A percentile compares a stretch with the other conserved stretches of the same genome.
phyloP scores from a whole-genome alignment of 805 yeast species.

The Candida saitoana region DNA sequence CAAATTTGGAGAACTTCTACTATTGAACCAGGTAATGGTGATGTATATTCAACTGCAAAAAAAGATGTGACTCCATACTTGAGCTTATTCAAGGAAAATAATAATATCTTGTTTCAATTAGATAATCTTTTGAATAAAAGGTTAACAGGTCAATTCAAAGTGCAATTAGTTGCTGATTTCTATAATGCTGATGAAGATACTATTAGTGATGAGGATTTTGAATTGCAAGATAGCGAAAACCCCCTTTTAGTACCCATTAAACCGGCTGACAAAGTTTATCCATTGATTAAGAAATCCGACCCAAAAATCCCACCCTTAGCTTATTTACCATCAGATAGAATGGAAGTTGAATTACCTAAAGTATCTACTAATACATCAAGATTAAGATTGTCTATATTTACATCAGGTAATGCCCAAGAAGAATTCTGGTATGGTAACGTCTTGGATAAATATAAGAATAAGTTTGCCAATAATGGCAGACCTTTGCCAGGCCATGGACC shows the following conservation, averaged over 20 bases:
- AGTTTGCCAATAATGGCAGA: constrained; percentile 38
- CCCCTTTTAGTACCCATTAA: constrained; percentile 22
- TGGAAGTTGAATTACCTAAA: constrained; percentile 39
- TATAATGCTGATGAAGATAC: constrained; percentile 26
- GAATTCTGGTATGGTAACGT: constrained; percentile 79
- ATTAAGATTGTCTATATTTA: constrained; percentile 54
- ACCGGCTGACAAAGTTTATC: constrained; percentile 37
- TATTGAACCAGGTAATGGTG: constrained; percentile 49
- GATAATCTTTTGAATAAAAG: constrained; percentile 56
- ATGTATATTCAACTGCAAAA: constrained; percentile 44
- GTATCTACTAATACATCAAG: constrained; percentile 56
- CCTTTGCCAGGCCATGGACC: constrained; percentile 64
- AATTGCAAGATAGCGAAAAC: constrained; percentile 1
- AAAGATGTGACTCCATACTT: constrained; percentile 65
- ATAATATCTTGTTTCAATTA: constrained; percentile 52
- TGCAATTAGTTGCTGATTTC: constrained; percentile 49
- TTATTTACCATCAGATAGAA: constrained; percentile 41
- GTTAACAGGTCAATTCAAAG: constrained; percentile 58
- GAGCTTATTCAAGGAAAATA: constrained; percentile 43
- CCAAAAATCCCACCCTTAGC: constrained; percentile 36
- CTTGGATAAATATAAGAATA: constrained; percentile 42
- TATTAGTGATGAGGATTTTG: not conserved
- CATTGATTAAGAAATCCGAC: constrained; percentile 26
- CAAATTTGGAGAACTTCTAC: constrained; percentile 86
- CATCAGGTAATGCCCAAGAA: constrained; percentile 74